Evolutionary conservation across 208 protist genomes (phyloP).

Genomic region (Leishmania arabica): DNA sequence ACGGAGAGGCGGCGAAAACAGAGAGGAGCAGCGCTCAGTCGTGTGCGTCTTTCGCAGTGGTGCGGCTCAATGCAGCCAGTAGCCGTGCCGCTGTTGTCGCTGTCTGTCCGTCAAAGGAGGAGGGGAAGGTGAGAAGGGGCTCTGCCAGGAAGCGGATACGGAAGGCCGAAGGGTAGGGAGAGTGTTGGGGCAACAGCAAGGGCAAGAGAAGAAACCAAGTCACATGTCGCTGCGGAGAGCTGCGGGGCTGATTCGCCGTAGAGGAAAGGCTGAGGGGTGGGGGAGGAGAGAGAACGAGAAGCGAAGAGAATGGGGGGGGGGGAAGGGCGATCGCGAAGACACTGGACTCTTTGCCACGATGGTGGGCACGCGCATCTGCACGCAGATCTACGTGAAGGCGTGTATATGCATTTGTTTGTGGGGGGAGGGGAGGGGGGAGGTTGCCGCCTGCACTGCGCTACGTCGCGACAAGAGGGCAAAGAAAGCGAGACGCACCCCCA

Average conservation of each 20-base stretch:
- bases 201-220: neutral
- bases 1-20: neutral
- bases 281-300: neutral
- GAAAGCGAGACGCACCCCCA: neutral
- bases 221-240: neutral
- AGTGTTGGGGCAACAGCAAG: neutral
- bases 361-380: neutral
- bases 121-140: neutral
- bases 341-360: neutral
- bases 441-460: neutral
- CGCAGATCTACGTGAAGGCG: neutral
- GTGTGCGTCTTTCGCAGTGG: neutral
- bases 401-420: neutral
- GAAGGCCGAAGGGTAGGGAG: neutral
- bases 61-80: neutral
- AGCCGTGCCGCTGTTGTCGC: neutral
- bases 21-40: neutral
- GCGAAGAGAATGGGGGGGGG: neutral
- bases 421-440: neutral
- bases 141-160: neutral
- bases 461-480: neutral
- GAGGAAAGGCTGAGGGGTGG: neutral
- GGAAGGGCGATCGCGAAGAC: neutral
- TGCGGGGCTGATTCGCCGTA: neutral
- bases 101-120: too few relatives aligned